Evolutionary conservation across 2,329 filamentous ascomycete species (phyloP), one percentile per base, ranked within the genome.

Genomic region (Aspergillus ochraceoroseus): DNA sequence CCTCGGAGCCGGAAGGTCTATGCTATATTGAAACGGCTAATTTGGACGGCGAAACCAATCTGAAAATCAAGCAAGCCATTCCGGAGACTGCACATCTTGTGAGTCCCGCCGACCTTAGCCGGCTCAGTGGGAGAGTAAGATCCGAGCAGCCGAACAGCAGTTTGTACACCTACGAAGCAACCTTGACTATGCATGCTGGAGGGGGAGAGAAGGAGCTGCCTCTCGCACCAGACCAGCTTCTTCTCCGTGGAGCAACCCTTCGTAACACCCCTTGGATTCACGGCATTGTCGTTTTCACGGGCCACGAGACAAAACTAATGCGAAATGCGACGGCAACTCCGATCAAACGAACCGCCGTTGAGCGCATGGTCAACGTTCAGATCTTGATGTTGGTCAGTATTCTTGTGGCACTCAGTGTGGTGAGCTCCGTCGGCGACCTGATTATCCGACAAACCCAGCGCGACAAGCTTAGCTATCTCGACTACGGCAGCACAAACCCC

Each of bases 1-100:
- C 87, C 58, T 96, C 92, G 5, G 94, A 98, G 63, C 94, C 92
- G 1, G 92, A 98, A 70, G 92, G 92, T 55, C 71, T 98, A 41
- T 98, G 92, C 68, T 98, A 98, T 63, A 96, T 98, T 59, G 92
- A 98, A 69, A 98, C 92, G 2, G 90, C 92, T 15, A 98, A 98
- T 61, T 73, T 98, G 43, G 92, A 98, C 57, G 92, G 92, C 54
- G 92, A 98, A 68, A 98, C 92, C 13, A 98, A 98, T 62, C 71
- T 98, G 54, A 98, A 98, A 70, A 95, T 98, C 70, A 98, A 98
- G 70, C 92, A 98, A 70, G 90, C 82, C 2, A 82, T 95, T 38
- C 90, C 92, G 0, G 92, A 98, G 70, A 98, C 92, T 0, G 82
- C 85, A 9, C 75, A 84, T 46, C 74, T 95, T 60, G 88, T 98